phyloP scores from a whole-genome alignment of 805 yeast species.

The Candida morakotiae region DNA sequence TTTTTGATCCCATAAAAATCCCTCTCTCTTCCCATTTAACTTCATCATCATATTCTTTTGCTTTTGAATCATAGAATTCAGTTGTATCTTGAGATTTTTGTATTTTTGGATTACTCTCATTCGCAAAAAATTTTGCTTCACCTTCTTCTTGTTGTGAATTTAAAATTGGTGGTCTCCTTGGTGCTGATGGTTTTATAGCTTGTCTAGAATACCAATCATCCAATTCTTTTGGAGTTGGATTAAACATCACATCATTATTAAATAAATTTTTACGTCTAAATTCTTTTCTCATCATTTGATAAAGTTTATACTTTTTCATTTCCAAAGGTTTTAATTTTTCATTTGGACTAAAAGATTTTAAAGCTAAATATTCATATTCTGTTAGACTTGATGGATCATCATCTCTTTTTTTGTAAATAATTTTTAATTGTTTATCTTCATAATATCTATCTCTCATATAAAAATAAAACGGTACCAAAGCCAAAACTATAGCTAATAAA shows the following conservation, averaged over 20 bases:
- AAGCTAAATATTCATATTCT: slow-evolving; percentile 62
- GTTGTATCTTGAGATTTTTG: slow-evolving; percentile 80
- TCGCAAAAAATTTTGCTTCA: slow-evolving; percentile 12
- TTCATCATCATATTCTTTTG: slow-evolving; percentile 74
- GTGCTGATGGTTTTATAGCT: slow-evolving; percentile 14
- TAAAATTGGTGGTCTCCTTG: slow-evolving; percentile 15
- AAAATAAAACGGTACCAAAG: slow-evolving; percentile 55
- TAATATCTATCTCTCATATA: slow-evolving; percentile 64
- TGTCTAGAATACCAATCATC: slow-evolving; percentile 39
- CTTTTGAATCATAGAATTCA: slow-evolving; percentile 69
- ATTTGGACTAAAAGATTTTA: slow-evolving; percentile 49
- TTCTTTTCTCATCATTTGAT: slow-evolving; percentile 50
- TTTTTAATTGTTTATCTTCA: slow-evolving; percentile 57
- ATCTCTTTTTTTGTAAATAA: slow-evolving; percentile 34
- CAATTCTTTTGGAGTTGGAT: slow-evolving; percentile 39
- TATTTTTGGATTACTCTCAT: slow-evolving; percentile 40
- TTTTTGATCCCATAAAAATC: slow-evolving; percentile 55
- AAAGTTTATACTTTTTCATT: slow-evolving; percentile 53
- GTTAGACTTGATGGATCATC: slow-evolving; percentile 37
- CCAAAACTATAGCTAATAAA: slow-evolving; percentile 53
- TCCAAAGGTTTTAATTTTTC: slow-evolving; percentile 65
- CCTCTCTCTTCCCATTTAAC: slow-evolving; percentile 72
- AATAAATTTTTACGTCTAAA: slow-evolving; percentile 36
- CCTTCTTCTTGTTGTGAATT: slow-evolving; percentile 12
- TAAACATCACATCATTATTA: slow-evolving; percentile 29